These are phyloP conservation scores for Singerocomus rubriflavus DNA, from an alignment of 1,284 basidiomycete genomes.

Conservation along the genomic window DNA sequence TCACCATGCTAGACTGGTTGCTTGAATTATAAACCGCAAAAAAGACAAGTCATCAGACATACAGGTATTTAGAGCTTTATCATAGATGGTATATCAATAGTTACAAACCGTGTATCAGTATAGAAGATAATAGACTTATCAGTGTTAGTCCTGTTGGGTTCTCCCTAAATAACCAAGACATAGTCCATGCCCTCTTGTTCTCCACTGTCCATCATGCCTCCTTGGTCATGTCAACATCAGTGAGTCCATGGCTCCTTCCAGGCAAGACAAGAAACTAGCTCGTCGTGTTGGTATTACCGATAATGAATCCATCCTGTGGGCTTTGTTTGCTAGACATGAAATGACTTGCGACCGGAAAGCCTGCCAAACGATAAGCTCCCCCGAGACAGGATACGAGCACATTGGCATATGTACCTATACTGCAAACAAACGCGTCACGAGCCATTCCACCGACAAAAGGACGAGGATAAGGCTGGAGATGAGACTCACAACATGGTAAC, in stretches of 20 bases:
- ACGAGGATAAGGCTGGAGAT: background rate
- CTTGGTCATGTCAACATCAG: constrained; percentile 75
- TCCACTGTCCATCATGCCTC: constrained; percentile 37
- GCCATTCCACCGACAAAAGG: background rate
- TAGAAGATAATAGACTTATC: no score
- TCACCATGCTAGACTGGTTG: constrained; percentile 39
- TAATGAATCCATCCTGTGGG: constrained; percentile 45
- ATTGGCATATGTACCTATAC: constrained; percentile 19
- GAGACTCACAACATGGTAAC: constrained; percentile 36
- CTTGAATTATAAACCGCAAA: constrained; percentile 64
- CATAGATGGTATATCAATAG: no score
- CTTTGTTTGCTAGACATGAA: constrained; percentile 37
- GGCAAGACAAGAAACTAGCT: constrained; percentile 62
- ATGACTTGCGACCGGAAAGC: constrained; percentile 36
- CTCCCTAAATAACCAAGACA: no score
- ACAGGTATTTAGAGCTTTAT: no score
- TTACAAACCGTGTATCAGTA: no score
- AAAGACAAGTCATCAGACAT: constrained; percentile 55
- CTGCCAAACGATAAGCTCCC: constrained; percentile 13
- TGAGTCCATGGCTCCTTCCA: constrained; percentile 61
- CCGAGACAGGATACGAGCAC: background rate
- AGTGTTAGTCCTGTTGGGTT: no score
- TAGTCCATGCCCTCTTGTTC: no score
- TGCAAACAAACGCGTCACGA: constrained; percentile 8
- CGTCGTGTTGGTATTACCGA: constrained; percentile 51